Evolutionary conservation across 768 basidiomycete genomes (phyloP).

Genomic region (Hortiboletus flavorubellus): DNA sequence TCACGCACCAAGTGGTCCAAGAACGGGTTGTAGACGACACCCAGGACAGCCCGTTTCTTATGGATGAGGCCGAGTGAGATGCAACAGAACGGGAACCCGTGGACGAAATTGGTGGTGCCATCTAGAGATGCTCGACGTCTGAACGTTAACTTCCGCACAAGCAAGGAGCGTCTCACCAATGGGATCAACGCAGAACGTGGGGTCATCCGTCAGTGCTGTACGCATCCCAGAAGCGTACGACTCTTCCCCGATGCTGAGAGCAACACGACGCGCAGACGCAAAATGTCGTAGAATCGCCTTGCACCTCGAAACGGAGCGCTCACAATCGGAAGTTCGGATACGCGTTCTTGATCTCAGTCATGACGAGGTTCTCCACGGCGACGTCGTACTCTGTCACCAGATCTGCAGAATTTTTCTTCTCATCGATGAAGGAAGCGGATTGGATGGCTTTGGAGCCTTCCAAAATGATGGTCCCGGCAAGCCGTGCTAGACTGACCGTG

Average conservation of each 20-base stretch:
- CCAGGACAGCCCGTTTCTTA: conserved; percentile 72
- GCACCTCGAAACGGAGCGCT: conserved; percentile 29
- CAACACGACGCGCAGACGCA: background rate
- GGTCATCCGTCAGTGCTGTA: conserved; percentile 72
- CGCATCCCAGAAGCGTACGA: conserved; percentile 74
- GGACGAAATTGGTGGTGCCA: conserved; percentile 85
- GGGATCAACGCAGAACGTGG: conserved; percentile 95
- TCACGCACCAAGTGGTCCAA: conserved; percentile 62
- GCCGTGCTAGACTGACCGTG: conserved; percentile 61
- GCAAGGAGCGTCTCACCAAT: conserved; percentile 53
- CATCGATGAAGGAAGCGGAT: conserved; percentile 51
- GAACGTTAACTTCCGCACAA: background rate
- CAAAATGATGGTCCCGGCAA: conserved; percentile 70
- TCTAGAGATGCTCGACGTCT: conserved; percentile 39
- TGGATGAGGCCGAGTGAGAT: conserved; percentile 89
- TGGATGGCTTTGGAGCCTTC: conserved; percentile 75
- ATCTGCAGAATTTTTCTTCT: conserved; percentile 93
- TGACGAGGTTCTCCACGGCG: conserved; percentile 82
- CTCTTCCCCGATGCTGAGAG: conserved; percentile 85
- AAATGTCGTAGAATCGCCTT: background rate
- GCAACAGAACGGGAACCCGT: conserved; percentile 82
- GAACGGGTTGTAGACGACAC: conserved; percentile 92
- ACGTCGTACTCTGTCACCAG: conserved; percentile 94
- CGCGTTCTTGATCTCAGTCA: conserved; percentile 52
- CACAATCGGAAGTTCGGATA: conserved; percentile 84